Base-by-base conservation (phyloP, 1,139 yeast genomes). In the Eremothecium gossypii region DNA sequence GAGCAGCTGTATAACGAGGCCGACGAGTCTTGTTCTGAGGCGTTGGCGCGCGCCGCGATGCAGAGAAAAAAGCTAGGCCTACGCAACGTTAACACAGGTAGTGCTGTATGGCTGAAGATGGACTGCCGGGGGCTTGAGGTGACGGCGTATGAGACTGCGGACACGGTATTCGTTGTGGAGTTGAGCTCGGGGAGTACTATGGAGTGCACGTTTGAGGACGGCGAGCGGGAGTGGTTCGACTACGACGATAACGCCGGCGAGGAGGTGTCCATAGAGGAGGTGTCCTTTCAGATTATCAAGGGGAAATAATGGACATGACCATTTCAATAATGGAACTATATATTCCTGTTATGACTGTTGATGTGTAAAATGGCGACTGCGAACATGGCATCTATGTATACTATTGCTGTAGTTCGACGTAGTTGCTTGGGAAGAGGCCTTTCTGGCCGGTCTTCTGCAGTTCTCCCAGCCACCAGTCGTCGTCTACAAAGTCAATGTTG, bases 401-500 rank as follows among this genome's bases (percentile, higher is more conserved):
- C 66, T 51, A 46, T 36, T 46, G 45, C 42, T 52, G 58, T 45
- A 77, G 57, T 14, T 69, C 60, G 39, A 91, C 97, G 58, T 83
- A 87, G 65, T 84, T 86, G 11, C 96, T 97, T 38, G 98, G 98
- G 79, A 91, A 87, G 44, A 91, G 70, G 44, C 94, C 94, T 49
- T 75, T 71, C 51, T 78, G 83, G 35, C 95, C 96, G 33, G 78
- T 65, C 17, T 41, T 47, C 48, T 59, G 66, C 45, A 77, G 66
- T 53, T 79, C 79, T 39, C 98, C 98, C 45, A 82, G 71, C 97
- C 97, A 91, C 98, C 98, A 91, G 58, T 86, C 96, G 40, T 85
- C 95, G 53, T 87, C 96, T 11, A 84, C 83, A 62, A 85, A 83
- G 52, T 86, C 95, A 49, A 91, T 83, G 48, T 86, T 84, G 14